These are phyloP conservation scores for Talaromyces amestolkiae DNA, from an alignment of 2,329 filamentous ascomycete species.

Conservation along the genomic window DNA sequence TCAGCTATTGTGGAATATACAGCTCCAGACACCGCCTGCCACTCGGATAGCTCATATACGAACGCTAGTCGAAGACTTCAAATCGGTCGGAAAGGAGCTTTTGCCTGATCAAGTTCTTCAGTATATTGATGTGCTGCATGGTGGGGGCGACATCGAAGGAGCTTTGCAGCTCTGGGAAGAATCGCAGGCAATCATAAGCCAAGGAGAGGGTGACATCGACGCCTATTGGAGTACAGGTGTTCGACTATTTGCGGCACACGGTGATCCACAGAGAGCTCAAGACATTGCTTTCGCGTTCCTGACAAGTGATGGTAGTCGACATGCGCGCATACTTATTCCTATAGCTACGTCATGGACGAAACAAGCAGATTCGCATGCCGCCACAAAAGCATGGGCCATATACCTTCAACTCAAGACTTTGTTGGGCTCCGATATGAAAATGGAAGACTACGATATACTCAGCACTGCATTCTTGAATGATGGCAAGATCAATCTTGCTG, in stretches of 20 bases:
- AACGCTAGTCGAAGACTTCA: slow-evolving; percentile 64
- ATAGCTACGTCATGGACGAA: slow-evolving; percentile 68
- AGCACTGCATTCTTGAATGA: slow-evolving; percentile 68
- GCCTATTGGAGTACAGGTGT: slow-evolving; percentile 51
- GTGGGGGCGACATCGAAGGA: slow-evolving; percentile 58
- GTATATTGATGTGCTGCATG: slow-evolving; percentile 67
- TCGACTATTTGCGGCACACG: slow-evolving; percentile 49
- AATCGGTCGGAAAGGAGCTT: slow-evolving; percentile 56
- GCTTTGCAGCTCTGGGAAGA: slow-evolving; percentile 65
- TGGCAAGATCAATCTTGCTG: slow-evolving; percentile 63
- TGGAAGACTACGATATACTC: slow-evolving; percentile 74
- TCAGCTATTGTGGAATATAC: slow-evolving; percentile 65
- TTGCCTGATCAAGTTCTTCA: slow-evolving; percentile 60
- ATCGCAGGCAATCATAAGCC: slow-evolving; percentile 54
- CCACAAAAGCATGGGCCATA: slow-evolving; percentile 62
- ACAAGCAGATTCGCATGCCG: slow-evolving; percentile 49
- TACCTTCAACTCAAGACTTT: slow-evolving; percentile 65
- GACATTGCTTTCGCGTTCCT: slow-evolving; percentile 48
- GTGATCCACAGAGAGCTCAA: slow-evolving; percentile 49
- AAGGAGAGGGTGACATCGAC: slow-evolving; percentile 38
- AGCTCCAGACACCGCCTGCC: slow-evolving; percentile 44
- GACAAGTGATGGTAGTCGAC: slow-evolving; percentile 41
- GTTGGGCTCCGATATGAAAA: slow-evolving; percentile 60
- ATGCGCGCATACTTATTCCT: slow-evolving; percentile 51
- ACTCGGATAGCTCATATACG: slow-evolving; percentile 60